Base-by-base conservation (phyloP, 2,329 filamentous ascomycete genomes). In the Aspergillus viridinutans region DNA sequence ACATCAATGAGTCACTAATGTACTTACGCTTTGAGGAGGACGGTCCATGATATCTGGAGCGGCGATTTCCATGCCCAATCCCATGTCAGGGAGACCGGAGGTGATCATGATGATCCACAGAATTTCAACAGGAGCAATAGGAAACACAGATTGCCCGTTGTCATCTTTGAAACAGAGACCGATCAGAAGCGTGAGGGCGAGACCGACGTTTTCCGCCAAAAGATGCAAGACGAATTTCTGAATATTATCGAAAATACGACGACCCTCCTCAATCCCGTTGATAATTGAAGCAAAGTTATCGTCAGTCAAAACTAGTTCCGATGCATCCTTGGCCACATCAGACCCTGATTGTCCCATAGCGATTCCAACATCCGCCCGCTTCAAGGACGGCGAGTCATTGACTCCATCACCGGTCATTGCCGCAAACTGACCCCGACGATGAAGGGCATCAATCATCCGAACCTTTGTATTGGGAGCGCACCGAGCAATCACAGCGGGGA, bases 21-120 rank as follows among this genome's bases (percentile, higher is more conserved):
- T 23, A 61, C 69, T 32, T 66, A 71, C 69, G 55, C 66, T 82
- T 61, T 93, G 90, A 0, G 92, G 92, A 7, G 90, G 90, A 53
- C 90, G 87, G 61, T 82, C 78, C 84, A 96, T 90, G 59, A 96
- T 87, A 68, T 93, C 89, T 1, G 84, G 81, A 0, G 87, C 84
- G 0, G 90, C 90, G 48, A 81, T 77, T 73, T 96, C 91, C 64
- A 91, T 88, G 21, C 91, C 90, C 1, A 96, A 83, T 47, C 91
- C 92, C 78, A 96, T 94, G 57, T 92, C 92, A 1, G 91, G 91
- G 72, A 94, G 85, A 57, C 88, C 90, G 43, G 90, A 93, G 0
- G 92, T 96, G 55, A 94, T 83, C 89, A 96, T 93, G 74, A 96
- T 96, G 72, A 96, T 90, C 91, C 90, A 96, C 58, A 96, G 83